These are phyloP conservation scores for Elsinoe fawcettii DNA, from an alignment of 2,329 filamentous ascomycete species.

Conservation along the genomic window DNA sequence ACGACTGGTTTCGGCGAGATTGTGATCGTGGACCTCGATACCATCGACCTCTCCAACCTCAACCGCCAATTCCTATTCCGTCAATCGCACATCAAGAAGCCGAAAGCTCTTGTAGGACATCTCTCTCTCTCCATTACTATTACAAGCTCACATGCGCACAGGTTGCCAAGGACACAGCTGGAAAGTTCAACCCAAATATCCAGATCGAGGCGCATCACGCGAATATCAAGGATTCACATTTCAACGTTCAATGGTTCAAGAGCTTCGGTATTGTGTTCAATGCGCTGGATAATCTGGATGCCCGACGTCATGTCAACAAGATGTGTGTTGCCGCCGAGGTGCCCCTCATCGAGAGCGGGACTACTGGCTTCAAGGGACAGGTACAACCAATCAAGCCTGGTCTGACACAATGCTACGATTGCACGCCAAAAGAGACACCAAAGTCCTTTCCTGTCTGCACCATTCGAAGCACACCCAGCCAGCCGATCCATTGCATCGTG, in stretches of 20 bases:
- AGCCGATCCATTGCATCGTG: conserved; percentile 97
- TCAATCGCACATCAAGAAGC: conserved; percentile 94
- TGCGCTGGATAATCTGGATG: conserved; percentile 90
- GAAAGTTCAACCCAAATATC: conserved; percentile 80
- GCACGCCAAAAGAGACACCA: conserved; percentile 77
- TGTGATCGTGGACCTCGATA: conserved; percentile 93
- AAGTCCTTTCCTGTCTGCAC: conserved; percentile 96
- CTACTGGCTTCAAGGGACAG: conserved; percentile 94
- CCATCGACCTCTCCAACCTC: conserved; percentile 93
- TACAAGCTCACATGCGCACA: conserved; percentile 30
- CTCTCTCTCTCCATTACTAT: not conserved
- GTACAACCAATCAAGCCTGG: conserved; percentile 89
- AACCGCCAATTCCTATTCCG: conserved; percentile 97
- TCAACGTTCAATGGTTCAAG: conserved; percentile 82
- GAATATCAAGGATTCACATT: conserved; percentile 85
- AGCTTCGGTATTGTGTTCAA: conserved; percentile 86
- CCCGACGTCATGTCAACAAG: conserved; percentile 86
- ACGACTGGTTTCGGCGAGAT: conserved; percentile 87
- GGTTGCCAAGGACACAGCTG: conserved; percentile 88
- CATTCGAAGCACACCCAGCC: conserved; percentile 89
- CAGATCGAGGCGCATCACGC: conserved; percentile 84
- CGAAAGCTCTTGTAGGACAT: conserved; percentile 72
- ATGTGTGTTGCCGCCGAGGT: conserved; percentile 93
- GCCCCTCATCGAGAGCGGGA: conserved; percentile 90
- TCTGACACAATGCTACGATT: conserved; percentile 92